These are phyloP conservation scores for Tulasnella sp. DNA, from an alignment of 768 basidiomycete species.

Conservation along the genomic window DNA sequence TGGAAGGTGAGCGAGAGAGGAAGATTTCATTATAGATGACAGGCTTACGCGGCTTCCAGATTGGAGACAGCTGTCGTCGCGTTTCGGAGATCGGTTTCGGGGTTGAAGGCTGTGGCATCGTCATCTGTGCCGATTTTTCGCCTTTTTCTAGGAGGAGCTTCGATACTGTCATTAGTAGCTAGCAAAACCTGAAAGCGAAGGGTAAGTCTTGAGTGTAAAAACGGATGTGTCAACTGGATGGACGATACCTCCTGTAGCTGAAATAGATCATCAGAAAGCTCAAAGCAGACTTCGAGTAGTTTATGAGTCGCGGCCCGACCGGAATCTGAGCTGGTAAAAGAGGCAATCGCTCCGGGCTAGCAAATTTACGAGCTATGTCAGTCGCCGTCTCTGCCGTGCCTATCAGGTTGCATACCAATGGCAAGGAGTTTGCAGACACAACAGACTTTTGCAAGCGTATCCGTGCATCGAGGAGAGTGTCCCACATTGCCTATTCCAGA, in stretches of 20 bases:
- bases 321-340: constrained; percentile 30
- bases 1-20: neutral
- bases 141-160: constrained; percentile 28
- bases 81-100: constrained; percentile 46
- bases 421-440: constrained; percentile 52
- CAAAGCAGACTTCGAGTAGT: constrained; percentile 50
- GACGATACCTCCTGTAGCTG: constrained; percentile 52
- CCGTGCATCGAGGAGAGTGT: constrained; percentile 76
- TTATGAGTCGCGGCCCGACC: constrained; percentile 35
- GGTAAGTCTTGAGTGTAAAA: neutral
- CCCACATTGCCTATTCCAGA: constrained; percentile 50
- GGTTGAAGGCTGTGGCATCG: constrained; percentile 37
- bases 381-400: neutral
- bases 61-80: constrained; percentile 34
- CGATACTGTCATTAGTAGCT: neutral
- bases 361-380: constrained; percentile 6
- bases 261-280: constrained; percentile 56
- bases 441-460: constrained; percentile 84
- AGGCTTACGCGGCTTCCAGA: constrained; percentile 45
- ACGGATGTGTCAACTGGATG: constrained; percentile 1
- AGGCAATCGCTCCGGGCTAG: constrained; percentile 29
- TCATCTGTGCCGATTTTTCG: constrained; percentile 26
- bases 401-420: constrained; percentile 36
- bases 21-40: neutral
- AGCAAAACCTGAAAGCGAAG: neutral